Conservation (phyloP, 2,329 filamentous ascomycete genomes). For the Aureobasidium sp. region DNA sequence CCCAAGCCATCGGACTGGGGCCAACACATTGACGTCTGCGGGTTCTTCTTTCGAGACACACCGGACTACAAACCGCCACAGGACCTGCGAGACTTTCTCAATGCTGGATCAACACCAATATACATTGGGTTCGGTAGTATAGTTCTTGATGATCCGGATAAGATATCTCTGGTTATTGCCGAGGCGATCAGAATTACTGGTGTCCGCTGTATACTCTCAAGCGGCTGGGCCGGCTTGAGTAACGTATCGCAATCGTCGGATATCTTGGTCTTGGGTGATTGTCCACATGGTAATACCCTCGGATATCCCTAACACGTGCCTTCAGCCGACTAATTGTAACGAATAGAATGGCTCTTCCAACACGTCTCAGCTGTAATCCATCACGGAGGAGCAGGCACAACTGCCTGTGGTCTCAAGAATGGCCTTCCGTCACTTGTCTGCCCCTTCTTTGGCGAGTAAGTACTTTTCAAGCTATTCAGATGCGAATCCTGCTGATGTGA, state of each 20-base stretch:
- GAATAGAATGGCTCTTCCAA: slow-evolving; percentile 38
- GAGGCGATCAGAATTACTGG: slow-evolving; percentile 37
- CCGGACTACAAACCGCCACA: slow-evolving; percentile 18
- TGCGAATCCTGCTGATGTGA: slow-evolving; percentile 15
- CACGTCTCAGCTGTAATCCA: slow-evolving; percentile 41
- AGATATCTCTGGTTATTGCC: slow-evolving; percentile 39
- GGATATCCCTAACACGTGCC: neutral
- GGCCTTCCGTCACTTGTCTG: slow-evolving; percentile 25
- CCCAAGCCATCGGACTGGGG: slow-evolving; percentile 6
- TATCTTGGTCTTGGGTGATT: slow-evolving; percentile 3
- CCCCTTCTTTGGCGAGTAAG: slow-evolving; percentile 14
- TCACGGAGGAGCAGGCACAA: slow-evolving; percentile 43
- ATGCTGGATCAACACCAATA: slow-evolving; percentile 21
- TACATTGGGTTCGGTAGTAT: slow-evolving; percentile 28
- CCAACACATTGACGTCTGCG: slow-evolving; percentile 39
- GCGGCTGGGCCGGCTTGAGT: slow-evolving; percentile 26
- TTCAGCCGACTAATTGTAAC: neutral
- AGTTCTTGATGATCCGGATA: slow-evolving; percentile 38
- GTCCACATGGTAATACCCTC: slow-evolving; percentile 2
- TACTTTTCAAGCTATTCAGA: slow-evolving; percentile 2
- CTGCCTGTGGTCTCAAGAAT: slow-evolving; percentile 39
- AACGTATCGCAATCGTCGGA: slow-evolving; percentile 17
- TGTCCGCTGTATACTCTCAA: slow-evolving; percentile 1
- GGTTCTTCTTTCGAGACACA: slow-evolving; percentile 24
- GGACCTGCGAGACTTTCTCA: slow-evolving; percentile 22